phyloP scores from a whole-genome alignment of 176 grass and related monocot species.

The Rhipidocladum racemiflorum region DNA sequence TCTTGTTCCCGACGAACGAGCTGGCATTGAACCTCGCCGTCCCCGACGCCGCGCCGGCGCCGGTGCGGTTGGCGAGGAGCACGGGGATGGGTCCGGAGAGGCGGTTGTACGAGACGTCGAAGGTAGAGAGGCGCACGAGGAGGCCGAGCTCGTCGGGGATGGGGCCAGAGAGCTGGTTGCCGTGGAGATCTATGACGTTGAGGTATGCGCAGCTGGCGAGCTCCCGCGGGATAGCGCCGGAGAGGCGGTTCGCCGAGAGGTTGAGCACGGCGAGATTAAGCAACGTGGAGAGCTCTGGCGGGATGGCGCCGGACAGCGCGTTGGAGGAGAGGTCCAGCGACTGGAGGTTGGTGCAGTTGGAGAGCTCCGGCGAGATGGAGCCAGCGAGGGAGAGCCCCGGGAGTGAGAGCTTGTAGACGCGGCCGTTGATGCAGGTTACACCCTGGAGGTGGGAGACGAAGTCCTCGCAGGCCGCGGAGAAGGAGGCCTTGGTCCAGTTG shows the following conservation, averaged over 20 bases:
- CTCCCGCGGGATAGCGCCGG: conserved; percentile 53
- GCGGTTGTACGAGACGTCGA: conserved; percentile 71
- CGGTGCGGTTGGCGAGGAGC: conserved; percentile 57
- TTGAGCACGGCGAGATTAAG: conserved; percentile 80
- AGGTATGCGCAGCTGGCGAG: conserved; percentile 72
- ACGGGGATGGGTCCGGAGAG: conserved; percentile 58
- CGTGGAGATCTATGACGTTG: conserved; percentile 83
- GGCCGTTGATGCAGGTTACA: conserved; percentile 79
- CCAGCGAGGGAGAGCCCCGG: conserved; percentile 41
- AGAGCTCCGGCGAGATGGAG: conserved; percentile 48
- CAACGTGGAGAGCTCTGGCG: conserved; percentile 47
- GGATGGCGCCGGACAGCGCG: conserved; percentile 48
- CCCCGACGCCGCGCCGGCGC: neutral
- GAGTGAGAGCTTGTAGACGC: conserved; percentile 79
- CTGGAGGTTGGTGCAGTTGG: conserved; percentile 87
- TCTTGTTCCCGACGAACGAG: conserved; percentile 64
- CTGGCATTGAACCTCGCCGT: conserved; percentile 62
- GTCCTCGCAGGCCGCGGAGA: conserved; percentile 63
- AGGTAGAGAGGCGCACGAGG: conserved; percentile 60
- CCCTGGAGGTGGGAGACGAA: conserved; percentile 57
- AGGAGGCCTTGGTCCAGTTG: conserved; percentile 54
- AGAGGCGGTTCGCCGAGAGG: conserved; percentile 63
- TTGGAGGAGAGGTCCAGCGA: conserved; percentile 77
- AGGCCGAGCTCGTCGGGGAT: conserved; percentile 70
- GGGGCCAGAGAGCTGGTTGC: conserved; percentile 53